phyloP scores from a whole-genome alignment of 768 basidiomycete genomes.

The Agaricus blazei region DNA sequence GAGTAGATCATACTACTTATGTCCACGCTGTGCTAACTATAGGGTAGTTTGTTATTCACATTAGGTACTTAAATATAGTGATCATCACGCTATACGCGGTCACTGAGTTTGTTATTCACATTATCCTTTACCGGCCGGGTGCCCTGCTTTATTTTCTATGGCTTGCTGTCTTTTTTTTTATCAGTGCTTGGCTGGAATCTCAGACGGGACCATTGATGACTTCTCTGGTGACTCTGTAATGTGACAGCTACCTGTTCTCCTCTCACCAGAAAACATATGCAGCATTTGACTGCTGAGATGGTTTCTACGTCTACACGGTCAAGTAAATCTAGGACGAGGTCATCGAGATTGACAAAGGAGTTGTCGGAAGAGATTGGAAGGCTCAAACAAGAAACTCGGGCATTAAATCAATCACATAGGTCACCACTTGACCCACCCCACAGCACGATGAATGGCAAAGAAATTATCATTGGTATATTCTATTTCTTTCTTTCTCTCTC shows the following conservation, averaged over 20 bases:
- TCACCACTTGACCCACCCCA: neutral
- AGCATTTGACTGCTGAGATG: constrained; percentile 21
- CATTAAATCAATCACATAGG: constrained; percentile 19
- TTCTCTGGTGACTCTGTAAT: constrained; percentile 27
- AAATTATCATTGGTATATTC: neutral
- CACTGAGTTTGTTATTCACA: too few relatives aligned
- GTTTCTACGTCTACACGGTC: neutral
- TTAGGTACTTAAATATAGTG: too few relatives aligned
- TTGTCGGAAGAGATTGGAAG: constrained; percentile 22
- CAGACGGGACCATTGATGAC: constrained; percentile 33
- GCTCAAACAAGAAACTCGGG: constrained; percentile 21
- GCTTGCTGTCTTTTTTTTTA: neutral
- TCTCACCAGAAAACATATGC: constrained; percentile 18
- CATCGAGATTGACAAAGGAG: constrained; percentile 16
- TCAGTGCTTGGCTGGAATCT: constrained; percentile 13
- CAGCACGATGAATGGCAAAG: neutral
- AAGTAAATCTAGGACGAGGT: neutral
- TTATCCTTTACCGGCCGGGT: constrained; percentile 7
- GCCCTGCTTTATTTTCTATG: constrained; percentile 11
- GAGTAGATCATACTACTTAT: too few relatives aligned
- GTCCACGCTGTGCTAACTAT: too few relatives aligned
- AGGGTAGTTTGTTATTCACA: too few relatives aligned
- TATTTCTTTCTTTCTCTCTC: too few relatives aligned
- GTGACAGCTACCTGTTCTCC: constrained; percentile 18
- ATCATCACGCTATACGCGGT: too few relatives aligned